These are phyloP conservation scores for Mediolabrus comicus DNA, from an alignment of 108 stramenopile species.

Conservation along the genomic window DNA sequence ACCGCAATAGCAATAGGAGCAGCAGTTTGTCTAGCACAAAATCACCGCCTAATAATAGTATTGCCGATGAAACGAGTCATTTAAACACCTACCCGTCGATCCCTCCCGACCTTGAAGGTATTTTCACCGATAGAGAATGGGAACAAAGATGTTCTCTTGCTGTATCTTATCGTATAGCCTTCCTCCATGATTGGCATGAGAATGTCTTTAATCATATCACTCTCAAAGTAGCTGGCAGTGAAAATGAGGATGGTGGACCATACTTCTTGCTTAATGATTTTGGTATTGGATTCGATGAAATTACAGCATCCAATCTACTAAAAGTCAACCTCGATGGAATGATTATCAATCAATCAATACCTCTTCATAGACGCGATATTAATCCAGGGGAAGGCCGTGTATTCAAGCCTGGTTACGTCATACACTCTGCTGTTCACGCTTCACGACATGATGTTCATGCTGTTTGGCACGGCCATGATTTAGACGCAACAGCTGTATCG, in stretches of 20 bases:
- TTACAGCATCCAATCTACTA: conserved; percentile 41
- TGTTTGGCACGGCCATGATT: conserved; percentile 44
- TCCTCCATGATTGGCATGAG: conserved; percentile 39
- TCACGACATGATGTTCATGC: conserved; percentile 43
- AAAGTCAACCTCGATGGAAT: conserved; percentile 46
- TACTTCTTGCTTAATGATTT: conserved; percentile 43
- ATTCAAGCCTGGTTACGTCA: conserved; percentile 45
- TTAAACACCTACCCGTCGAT: conserved; percentile 30
- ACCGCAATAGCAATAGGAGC: background rate
- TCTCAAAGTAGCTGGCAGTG: conserved; percentile 45
- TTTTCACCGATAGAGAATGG: conserved; percentile 33
- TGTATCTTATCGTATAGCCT: conserved; percentile 42
- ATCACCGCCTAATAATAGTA: background rate
- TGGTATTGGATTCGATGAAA: conserved; percentile 45
- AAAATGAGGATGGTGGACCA: conserved; percentile 30
- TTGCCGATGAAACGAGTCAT: background rate
- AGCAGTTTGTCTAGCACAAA: background rate
- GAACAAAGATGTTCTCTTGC: conserved; percentile 43
- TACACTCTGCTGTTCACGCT: conserved; percentile 41
- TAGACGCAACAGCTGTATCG: conserved; percentile 38
- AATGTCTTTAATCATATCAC: conserved; percentile 53
- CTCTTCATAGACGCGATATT: conserved; percentile 25
- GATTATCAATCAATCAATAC: conserved; percentile 11
- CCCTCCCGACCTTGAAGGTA: conserved; percentile 14
- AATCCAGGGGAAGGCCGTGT: conserved; percentile 36